Percentiles rank a stretch among this genome's conserved stretches.
Conservation (phyloP, 805 yeast genomes). For the Candida adriatica region DNA sequence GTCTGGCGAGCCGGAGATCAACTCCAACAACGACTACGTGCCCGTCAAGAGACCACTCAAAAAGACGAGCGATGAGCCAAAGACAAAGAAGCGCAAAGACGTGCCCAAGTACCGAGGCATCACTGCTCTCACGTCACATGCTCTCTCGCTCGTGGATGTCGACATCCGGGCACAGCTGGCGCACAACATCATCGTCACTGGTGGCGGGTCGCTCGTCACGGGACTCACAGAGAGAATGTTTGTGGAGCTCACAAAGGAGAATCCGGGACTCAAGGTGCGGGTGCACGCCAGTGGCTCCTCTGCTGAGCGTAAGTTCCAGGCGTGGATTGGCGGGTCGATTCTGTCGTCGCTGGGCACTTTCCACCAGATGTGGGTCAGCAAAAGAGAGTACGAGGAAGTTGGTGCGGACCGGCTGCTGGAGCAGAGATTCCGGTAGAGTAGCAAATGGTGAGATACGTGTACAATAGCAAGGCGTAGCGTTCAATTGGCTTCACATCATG, state of each 20-base stretch:
- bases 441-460: no score
- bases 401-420: constrained; percentile 76
- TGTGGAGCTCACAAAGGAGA: constrained; percentile 56
- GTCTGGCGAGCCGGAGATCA: constrained; percentile 45
- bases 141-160: constrained; percentile 58
- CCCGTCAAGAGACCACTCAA: constrained; percentile 57
- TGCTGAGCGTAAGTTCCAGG: constrained; percentile 68
- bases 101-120: constrained; percentile 36
- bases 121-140: constrained; percentile 52
- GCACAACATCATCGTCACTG: constrained; percentile 82
- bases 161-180: constrained; percentile 82
- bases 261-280: constrained; percentile 83
- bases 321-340: constrained; percentile 93
- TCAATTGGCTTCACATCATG: neutral
- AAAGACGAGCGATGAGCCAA: constrained; percentile 25
- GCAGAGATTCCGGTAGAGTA: constrained; percentile 65
- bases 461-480: neutral
- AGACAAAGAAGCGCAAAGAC: constrained; percentile 23
- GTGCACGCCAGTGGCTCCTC: constrained; percentile 75
- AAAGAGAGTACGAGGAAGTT: constrained; percentile 79
- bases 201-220: constrained; percentile 74
- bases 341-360: constrained; percentile 85
- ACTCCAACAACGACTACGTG: constrained; percentile 54
- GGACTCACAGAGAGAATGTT: constrained; percentile 74
- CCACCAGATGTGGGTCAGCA: constrained; percentile 92